Conservation (phyloP, 1,284 basidiomycete genomes). For the Hypsizygus ulmarius region DNA sequence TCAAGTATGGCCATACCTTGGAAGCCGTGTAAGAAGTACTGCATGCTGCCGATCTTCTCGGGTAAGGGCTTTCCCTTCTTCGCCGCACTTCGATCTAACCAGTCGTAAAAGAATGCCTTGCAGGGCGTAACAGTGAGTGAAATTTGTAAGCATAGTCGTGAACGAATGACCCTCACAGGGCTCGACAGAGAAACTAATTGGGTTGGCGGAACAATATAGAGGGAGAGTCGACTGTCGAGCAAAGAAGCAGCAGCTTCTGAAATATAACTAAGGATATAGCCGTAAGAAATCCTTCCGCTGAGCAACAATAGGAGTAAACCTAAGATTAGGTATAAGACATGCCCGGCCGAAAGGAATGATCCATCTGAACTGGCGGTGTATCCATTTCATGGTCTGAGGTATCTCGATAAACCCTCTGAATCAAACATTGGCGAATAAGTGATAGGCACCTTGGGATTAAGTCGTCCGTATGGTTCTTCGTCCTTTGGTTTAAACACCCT, state of each 20-base stretch:
- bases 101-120: slow-evolving; percentile 87
- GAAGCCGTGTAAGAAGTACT: slow-evolving; percentile 84
- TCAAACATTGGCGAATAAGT: not conserved
- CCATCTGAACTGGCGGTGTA: slow-evolving; percentile 83
- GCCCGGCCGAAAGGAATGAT: slow-evolving; percentile 83
- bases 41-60: slow-evolving; percentile 88
- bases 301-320: slow-evolving; percentile 38
- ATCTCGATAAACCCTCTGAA: not conserved
- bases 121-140: not conserved
- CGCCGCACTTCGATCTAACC: slow-evolving; percentile 74
- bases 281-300: not conserved
- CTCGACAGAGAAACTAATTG: slow-evolving; percentile 81
- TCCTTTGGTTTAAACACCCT: slow-evolving; percentile 91
- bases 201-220: slow-evolving; percentile 85
- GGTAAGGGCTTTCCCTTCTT: slow-evolving; percentile 81
- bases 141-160: not conserved
- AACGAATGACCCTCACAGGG: slow-evolving; percentile 45
- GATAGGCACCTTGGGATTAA: slow-evolving; percentile 71
- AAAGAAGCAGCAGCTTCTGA: slow-evolving; percentile 79
- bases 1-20: slow-evolving; percentile 46
- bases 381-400: slow-evolving; percentile 81
- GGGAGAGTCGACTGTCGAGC: slow-evolving; percentile 70
- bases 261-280: slow-evolving; percentile 35
- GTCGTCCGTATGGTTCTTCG: slow-evolving; percentile 80
- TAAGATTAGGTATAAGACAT: slow-evolving; percentile 83